phyloP scores from a whole-genome alignment of 441 rosid genomes.

The Aquilaria agallochum region DNA sequence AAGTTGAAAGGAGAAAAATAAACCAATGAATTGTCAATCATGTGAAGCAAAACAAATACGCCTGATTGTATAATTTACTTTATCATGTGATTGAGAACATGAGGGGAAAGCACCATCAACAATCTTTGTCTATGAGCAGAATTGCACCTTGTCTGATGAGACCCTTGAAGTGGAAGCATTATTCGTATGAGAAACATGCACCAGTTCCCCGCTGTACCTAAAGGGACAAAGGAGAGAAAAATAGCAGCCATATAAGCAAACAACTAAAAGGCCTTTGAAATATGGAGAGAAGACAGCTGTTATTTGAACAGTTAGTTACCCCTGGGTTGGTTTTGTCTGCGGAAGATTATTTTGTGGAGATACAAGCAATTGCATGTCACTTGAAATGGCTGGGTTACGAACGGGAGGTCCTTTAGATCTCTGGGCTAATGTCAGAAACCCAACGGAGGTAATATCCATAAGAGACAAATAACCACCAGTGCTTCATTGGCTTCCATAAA shows the following conservation, averaged over 20 bases:
- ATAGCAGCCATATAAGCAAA: constrained; percentile 12
- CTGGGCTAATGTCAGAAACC: constrained; percentile 36
- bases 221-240: constrained; percentile 22
- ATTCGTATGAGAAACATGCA: constrained; percentile 22
- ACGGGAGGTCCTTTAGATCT: constrained; percentile 30
- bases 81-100: too few species aligned
- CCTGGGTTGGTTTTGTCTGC: constrained; percentile 20
- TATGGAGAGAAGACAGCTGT: neutral
- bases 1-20: too few species aligned
- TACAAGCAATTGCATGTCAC: constrained; percentile 19
- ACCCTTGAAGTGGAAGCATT: constrained; percentile 44
- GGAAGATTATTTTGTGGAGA: constrained; percentile 24
- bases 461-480: neutral
- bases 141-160: constrained; percentile 64
- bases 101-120: neutral
- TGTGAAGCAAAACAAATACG: too few species aligned
- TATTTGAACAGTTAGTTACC: constrained; percentile 10
- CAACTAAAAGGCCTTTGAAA: neutral
- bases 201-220: constrained; percentile 37
- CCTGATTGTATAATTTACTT: too few species aligned
- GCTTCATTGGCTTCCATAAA: neutral
- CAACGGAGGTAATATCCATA: constrained; percentile 1
- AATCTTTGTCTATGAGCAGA: constrained; percentile 5
- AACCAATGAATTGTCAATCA: too few species aligned
- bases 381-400: constrained; percentile 18